Percentiles rank a stretch among this genome's conserved stretches.
These are phyloP conservation scores for Euphrasia confusa DNA, from an alignment of 257 asterid species.

Conservation along the genomic window DNA sequence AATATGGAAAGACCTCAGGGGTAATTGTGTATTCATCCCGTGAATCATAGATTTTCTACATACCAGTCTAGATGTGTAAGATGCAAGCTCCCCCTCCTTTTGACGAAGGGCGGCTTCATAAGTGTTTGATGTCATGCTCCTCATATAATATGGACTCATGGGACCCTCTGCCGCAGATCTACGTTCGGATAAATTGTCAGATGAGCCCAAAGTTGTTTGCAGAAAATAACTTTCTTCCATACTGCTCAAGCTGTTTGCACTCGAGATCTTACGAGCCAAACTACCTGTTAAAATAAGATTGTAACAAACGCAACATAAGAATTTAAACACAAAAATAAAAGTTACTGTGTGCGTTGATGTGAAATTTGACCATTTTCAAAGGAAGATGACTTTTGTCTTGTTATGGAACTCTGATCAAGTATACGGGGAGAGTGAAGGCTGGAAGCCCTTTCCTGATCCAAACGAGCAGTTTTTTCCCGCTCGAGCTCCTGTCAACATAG, in stretches of 20 bases:
- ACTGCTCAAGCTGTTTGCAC: constrained; percentile 85
- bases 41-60: constrained; percentile 12
- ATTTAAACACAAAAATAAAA: background rate
- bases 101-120: constrained; percentile 92
- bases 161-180: constrained; percentile 60
- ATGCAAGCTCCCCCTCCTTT: constrained; percentile 99
- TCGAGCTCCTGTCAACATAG: constrained; percentile 57
- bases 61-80: constrained; percentile 94
- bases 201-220: constrained; percentile 80
- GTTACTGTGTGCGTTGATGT: constrained; percentile 10
- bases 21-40: background rate
- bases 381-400: constrained; percentile 59
- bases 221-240: constrained; percentile 96
- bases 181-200: constrained; percentile 61
- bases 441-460: constrained; percentile 79
- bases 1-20: too few relatives aligned
- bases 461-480: constrained; percentile 79
- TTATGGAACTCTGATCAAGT: constrained; percentile 56
- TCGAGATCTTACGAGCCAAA: constrained; percentile 73
- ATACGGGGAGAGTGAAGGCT: constrained; percentile 46
- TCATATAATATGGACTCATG: constrained; percentile 71
- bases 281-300: constrained; percentile 48
- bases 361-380: constrained; percentile 60
- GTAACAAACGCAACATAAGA: constrained; percentile 23
- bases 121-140: constrained; percentile 75